Conservation (phyloP, 116 monocot genomes). For the Papilionanthe hybrid region DNA sequence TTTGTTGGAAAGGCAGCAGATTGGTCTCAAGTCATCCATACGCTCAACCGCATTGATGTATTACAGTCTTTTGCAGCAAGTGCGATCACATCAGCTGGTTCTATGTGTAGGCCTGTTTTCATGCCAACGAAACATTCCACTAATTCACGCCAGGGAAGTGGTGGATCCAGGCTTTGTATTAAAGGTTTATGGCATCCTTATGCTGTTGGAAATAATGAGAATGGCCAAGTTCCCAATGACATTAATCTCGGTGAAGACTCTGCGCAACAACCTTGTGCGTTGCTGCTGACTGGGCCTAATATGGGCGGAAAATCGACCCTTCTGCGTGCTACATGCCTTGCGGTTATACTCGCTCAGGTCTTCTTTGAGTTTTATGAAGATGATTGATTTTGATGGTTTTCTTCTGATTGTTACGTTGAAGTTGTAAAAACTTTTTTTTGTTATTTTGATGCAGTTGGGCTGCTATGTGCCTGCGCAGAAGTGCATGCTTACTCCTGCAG, state of each 20-base stretch:
- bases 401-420: not conserved
- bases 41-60: slow-evolving; percentile 71
- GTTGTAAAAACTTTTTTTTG: not conserved
- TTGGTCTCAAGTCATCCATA: slow-evolving; percentile 68
- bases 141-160: slow-evolving; percentile 12
- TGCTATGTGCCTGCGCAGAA: slow-evolving; percentile 89
- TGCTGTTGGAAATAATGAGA: slow-evolving; percentile 58
- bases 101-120: slow-evolving; percentile 65
- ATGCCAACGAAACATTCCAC: slow-evolving; percentile 25
- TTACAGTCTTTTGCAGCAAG: slow-evolving; percentile 69
- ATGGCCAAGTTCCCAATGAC: slow-evolving; percentile 78
- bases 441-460: slow-evolving; percentile 56
- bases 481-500: slow-evolving; percentile 64
- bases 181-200: slow-evolving; percentile 96
- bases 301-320: slow-evolving; percentile 99
- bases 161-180: slow-evolving; percentile 41
- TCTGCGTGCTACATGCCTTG: slow-evolving; percentile 86
- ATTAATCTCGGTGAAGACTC: slow-evolving; percentile 56
- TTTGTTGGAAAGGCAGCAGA: slow-evolving; percentile 55
- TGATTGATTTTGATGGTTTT: too few species aligned
- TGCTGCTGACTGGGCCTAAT: slow-evolving; percentile 96
- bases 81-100: slow-evolving; percentile 42
- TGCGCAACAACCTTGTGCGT: slow-evolving; percentile 38
- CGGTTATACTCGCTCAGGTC: slow-evolving; percentile 92
- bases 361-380: not conserved